Evolutionary conservation across 2,329 filamentous ascomycete genomes (phyloP).

Genomic region (Didymella pomorum): DNA sequence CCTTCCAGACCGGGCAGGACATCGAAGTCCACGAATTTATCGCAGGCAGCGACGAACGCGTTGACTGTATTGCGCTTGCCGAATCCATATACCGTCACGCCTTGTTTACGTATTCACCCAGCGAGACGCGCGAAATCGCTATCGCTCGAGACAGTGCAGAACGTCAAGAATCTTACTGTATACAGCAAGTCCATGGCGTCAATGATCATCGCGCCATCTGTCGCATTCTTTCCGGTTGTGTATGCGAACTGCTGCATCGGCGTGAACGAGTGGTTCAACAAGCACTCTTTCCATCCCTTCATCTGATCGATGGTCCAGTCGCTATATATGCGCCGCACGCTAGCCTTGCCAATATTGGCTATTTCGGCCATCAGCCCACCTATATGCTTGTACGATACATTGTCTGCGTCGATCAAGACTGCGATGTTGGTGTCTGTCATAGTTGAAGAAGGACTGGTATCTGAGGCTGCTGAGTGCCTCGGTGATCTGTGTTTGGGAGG

Average conservation of each 20-base stretch:
- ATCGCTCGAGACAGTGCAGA: slow-evolving; percentile 49
- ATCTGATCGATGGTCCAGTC: slow-evolving; percentile 39
- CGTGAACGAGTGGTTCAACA: slow-evolving; percentile 32
- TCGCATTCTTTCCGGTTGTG: slow-evolving; percentile 44
- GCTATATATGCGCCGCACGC: slow-evolving; percentile 42
- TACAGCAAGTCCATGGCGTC: slow-evolving; percentile 50
- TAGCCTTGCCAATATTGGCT: slow-evolving; percentile 44
- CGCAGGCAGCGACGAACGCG: slow-evolving; percentile 41
- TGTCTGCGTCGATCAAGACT: slow-evolving; percentile 38
- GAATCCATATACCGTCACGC: slow-evolving; percentile 47
- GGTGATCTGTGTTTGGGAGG: background rate
- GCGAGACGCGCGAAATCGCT: slow-evolving; percentile 49
- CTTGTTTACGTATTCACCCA: slow-evolving; percentile 47
- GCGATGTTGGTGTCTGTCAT: slow-evolving; percentile 23
- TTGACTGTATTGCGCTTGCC: slow-evolving; percentile 40
- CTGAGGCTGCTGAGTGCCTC: background rate
- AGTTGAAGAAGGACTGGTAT: background rate
- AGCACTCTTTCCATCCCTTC: slow-evolving; percentile 31
- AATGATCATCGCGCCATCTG: slow-evolving; percentile 48
- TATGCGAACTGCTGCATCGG: slow-evolving; percentile 45
- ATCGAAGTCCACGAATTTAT: slow-evolving; percentile 39
- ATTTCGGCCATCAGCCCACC: slow-evolving; percentile 41
- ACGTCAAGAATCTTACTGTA: slow-evolving; percentile 43
- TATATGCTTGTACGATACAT: slow-evolving; percentile 35
- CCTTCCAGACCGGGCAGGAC: background rate